Evolutionary conservation across 345 rosid species (phyloP), one percentile per base, ranked within the genome.

Genomic region (Citrus inodora): DNA sequence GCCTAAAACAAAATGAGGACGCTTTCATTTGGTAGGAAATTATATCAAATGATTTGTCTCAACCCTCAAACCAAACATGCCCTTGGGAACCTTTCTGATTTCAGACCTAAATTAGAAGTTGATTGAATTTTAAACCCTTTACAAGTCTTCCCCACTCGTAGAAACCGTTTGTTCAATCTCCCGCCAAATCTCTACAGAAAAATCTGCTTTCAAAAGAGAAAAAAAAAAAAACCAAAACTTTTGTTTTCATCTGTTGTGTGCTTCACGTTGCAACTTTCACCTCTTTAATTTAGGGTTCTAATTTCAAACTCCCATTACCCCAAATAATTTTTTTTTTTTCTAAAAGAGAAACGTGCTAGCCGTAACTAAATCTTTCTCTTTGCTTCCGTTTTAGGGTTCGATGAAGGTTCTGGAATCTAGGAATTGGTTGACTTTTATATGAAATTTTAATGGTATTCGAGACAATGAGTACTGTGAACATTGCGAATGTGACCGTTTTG

Each of bases 381-480:
- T 51, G 62, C 28, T 32, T 58, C 14, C n/a, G 30, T 74, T 60
- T 60, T 25, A n/a, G 55, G n/a, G 77, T 60, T 67, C 60, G 73
- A 56, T 59, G 82, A 79, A 73, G 74, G 32, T 67, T 67, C 70
- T 22, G 53, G 74, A 74, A 46, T 25, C 33, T 67, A 42, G 59
- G 78, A 61, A 73, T 67, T 69, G 30, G 28, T 58, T 17, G 60
- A 46, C 48, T 46, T 35, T 61, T 30, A 1, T 19, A 17, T 22
- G 25, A 25, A 74, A 38, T 33, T 24, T 5, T 48, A 27, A 40
- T 9, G 67, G 9, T 11, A 11, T 79, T 73, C 53, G 68, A 63
- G 27, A 85, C 28, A 67, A 93, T 93, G 96, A 95, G 98, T 77
- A 94, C 97, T 7, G 92, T 95, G 71, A 95, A 92, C 53, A 86